phyloP scores from a whole-genome alignment of 495 filamentous ascomycete species.

The Viridothelium virens region DNA sequence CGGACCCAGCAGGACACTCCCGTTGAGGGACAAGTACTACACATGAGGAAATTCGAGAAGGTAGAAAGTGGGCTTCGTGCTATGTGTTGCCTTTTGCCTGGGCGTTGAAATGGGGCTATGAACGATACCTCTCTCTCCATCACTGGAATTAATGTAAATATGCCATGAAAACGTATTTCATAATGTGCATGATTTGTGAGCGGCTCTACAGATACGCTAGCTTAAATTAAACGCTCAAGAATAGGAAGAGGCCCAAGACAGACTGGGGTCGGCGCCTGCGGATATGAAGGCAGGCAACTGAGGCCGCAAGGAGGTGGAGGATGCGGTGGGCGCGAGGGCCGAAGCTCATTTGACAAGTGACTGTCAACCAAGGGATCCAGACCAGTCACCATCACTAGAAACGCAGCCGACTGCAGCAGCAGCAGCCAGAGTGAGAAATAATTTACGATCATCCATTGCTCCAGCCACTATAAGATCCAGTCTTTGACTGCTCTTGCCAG shows the following conservation, averaged over 20 bases:
- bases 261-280: neutral
- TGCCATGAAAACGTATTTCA: conserved; percentile 3
- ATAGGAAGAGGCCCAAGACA: neutral
- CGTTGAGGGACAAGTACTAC: conserved; percentile 11
- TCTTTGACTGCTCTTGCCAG: neutral
- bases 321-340: neutral
- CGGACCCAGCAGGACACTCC: neutral
- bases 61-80: neutral
- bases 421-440: neutral
- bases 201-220: neutral
- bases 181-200: neutral
- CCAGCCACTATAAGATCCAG: neutral
- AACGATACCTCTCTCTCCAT: neutral
- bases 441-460: too few species aligned
- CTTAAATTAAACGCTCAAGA: neutral
- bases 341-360: neutral
- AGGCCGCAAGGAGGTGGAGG: neutral
- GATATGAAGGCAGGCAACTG: neutral
- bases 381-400: conserved; percentile 6
- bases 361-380: neutral
- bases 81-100: neutral
- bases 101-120: neutral
- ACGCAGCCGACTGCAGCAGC: neutral
- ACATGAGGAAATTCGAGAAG: neutral
- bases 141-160: neutral